A percentile compares a stretch with the other conserved stretches of the same genome.
Evolutionary conservation across 768 basidiomycete genomes (phyloP).

Genomic region (Coprinopsis cinerea): DNA sequence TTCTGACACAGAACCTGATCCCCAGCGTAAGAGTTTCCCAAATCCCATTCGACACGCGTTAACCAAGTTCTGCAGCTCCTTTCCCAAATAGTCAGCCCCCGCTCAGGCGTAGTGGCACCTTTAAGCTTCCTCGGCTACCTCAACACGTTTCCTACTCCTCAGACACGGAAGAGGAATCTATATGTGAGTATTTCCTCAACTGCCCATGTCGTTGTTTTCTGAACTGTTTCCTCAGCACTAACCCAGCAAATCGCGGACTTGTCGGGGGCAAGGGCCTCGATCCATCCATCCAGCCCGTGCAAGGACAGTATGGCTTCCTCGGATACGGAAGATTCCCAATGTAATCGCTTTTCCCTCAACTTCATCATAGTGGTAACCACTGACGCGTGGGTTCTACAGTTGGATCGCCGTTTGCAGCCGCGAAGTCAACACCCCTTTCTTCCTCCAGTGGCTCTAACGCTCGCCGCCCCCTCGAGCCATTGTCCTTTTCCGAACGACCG

Average conservation of each 20-base stretch:
- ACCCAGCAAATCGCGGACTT: background rate
- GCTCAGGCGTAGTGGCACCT: conserved; percentile 5
- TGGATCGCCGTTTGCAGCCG: background rate
- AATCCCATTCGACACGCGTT: conserved; percentile 10
- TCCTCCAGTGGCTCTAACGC: conserved; percentile 4
- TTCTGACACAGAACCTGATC: conserved; percentile 36
- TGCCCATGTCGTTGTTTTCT: background rate
- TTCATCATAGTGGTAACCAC: background rate
- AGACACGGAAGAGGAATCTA: conserved; percentile 18
- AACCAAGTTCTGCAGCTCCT: no score
- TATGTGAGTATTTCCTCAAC: conserved; percentile 9
- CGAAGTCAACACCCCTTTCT: background rate
- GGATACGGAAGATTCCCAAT: conserved; percentile 16
- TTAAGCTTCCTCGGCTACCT: conserved; percentile 15
- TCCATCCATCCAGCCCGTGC: background rate
- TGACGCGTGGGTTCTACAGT: background rate
- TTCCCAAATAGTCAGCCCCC: conserved; percentile 11
- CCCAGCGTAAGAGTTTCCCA: conserved; percentile 25
- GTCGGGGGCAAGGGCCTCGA: background rate
- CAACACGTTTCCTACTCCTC: conserved; percentile 12
- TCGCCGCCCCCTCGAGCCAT: background rate
- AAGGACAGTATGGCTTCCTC: conserved; percentile 7
- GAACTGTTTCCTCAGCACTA: background rate
- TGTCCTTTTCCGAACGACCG: conserved; percentile 2
- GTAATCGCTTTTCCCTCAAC: background rate